Evolutionary conservation across 768 basidiomycete species (phyloP), one percentile per base, ranked within the genome.

Genomic region (Suillus bovinus): DNA sequence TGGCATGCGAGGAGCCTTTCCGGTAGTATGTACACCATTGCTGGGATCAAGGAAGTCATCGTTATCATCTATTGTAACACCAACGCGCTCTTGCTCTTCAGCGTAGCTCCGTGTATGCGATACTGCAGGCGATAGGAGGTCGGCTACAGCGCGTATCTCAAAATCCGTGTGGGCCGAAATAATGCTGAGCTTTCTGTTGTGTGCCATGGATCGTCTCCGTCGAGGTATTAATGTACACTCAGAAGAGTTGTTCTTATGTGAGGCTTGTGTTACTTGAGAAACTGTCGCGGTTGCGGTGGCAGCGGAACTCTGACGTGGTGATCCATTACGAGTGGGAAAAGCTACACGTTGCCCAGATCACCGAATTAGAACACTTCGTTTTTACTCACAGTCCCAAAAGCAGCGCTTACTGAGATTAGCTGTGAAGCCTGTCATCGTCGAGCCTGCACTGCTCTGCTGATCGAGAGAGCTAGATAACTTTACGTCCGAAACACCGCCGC

Each of bases 401-500:
- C 63, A 63, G 6, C 24, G 71, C 74, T 76, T 67, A 75, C 76
- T 70, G 66, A 60, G 62, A 36, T 68, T 63, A 53, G 67, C 61
- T 36, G 60, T 64, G 27, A 70, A 66, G 17, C 64, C 69, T 63
- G 54, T 73, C 61, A 39, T 67, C 38, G 58, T 66, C 38, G 61
- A 59, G 39, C 63, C 69, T 49, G 52, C 34, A 60, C 59, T 61
- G 29, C 57, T 64, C 63, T 75, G 73, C 47, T 71, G 75, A 52
- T 74, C 76, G 11, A 66, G 52, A 59, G 65, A 56, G 27, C 73
- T 66, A 9, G 74, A 71, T 17, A 71, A 72, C 54, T 69, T 82
- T n/a, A 84, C 83, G 68, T 93, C 90, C 34, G 88, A 89, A 64
- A 90, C 29, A 31, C 50, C 50, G 58, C 91, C 82, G 22, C 87